phyloP scores from a whole-genome alignment of 768 basidiomycete genomes.

The Phanerochaete carnosa region DNA sequence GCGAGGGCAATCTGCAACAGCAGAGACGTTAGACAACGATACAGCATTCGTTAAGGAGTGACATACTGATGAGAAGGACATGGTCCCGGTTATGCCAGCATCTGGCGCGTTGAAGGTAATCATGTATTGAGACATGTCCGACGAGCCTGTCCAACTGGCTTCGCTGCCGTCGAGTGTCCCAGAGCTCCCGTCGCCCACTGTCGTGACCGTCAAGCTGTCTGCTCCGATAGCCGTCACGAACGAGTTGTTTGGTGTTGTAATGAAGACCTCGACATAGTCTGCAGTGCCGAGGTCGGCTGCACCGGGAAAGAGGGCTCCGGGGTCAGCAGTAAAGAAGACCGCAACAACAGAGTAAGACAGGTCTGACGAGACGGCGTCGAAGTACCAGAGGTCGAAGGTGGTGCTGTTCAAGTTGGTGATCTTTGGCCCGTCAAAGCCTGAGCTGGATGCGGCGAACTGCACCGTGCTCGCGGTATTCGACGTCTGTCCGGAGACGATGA shows the following conservation, averaged over 20 bases:
- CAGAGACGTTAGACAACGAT: neutral
- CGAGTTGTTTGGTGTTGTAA: neutral
- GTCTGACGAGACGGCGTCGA: constrained; percentile 5
- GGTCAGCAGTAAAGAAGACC: constrained; percentile 8
- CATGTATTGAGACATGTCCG: constrained; percentile 11
- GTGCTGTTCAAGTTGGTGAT: constrained; percentile 9
- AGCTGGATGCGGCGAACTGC: neutral
- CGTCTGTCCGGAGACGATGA: constrained; percentile 7
- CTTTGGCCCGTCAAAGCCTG: constrained; percentile 9
- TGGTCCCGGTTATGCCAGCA: constrained; percentile 1
- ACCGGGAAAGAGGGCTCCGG: constrained; percentile 3
- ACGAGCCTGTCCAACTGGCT: constrained; percentile 4
- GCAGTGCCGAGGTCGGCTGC: constrained; percentile 2
- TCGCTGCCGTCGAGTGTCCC: neutral
- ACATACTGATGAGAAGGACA: constrained; percentile 8
- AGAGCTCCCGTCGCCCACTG: constrained; percentile 8
- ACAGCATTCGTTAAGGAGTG: neutral
- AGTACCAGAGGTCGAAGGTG: constrained; percentile 14
- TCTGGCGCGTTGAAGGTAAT: constrained; percentile 8
- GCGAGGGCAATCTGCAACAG: constrained; percentile 8
- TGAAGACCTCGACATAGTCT: neutral
- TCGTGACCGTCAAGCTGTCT: constrained; percentile 4
- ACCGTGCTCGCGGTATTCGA: neutral
- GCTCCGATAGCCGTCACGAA: neutral
- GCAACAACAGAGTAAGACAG: constrained; percentile 2